These are phyloP conservation scores for Myxozyma sirexii DNA, from an alignment of 805 yeast species.

Conservation along the genomic window DNA sequence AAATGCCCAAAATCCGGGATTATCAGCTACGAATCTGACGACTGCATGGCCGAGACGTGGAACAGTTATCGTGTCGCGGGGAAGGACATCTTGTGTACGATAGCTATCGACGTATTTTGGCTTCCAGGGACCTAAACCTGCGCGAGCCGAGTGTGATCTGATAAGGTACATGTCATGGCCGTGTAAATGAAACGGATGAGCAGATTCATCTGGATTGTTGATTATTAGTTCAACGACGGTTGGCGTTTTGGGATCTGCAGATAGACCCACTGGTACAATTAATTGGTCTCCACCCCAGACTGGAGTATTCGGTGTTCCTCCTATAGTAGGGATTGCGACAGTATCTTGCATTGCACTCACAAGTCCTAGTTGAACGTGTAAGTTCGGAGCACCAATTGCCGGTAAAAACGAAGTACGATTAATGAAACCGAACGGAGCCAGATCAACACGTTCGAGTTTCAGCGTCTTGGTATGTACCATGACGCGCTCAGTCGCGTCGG, in stretches of 20 bases:
- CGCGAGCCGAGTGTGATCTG: slow-evolving; percentile 47
- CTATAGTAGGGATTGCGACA: slow-evolving; percentile 47
- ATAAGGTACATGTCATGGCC: slow-evolving; percentile 72
- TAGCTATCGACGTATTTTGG: slow-evolving; percentile 37
- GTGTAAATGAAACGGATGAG: slow-evolving; percentile 78
- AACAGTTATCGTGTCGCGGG: slow-evolving; percentile 78
- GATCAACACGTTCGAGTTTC: slow-evolving; percentile 18
- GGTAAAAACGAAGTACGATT: slow-evolving; percentile 35
- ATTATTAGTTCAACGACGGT: slow-evolving; percentile 75
- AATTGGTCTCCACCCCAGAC: slow-evolving; percentile 62
- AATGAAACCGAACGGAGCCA: slow-evolving; percentile 39
- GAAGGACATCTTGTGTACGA: slow-evolving; percentile 69
- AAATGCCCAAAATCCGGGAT: slow-evolving; percentile 99
- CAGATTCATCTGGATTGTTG: slow-evolving; percentile 78
- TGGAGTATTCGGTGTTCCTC: slow-evolving; percentile 67
- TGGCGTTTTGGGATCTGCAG: slow-evolving; percentile 37
- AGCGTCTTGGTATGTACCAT: slow-evolving; percentile 7
- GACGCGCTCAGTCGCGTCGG: slow-evolving; percentile 6
- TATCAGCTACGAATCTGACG: slow-evolving; percentile 83
- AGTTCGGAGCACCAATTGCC: slow-evolving; percentile 39
- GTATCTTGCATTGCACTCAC: slow-evolving; percentile 39
- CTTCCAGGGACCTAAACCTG: slow-evolving; percentile 23
- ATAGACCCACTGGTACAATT: slow-evolving; percentile 57
- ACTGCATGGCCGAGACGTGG: slow-evolving; percentile 83
- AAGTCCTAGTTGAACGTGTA: slow-evolving; percentile 37